Evolutionary conservation across 2,329 filamentous ascomycete species (phyloP), one percentile per base, ranked within the genome.

Genomic region (Parascedosporium putredinis): DNA sequence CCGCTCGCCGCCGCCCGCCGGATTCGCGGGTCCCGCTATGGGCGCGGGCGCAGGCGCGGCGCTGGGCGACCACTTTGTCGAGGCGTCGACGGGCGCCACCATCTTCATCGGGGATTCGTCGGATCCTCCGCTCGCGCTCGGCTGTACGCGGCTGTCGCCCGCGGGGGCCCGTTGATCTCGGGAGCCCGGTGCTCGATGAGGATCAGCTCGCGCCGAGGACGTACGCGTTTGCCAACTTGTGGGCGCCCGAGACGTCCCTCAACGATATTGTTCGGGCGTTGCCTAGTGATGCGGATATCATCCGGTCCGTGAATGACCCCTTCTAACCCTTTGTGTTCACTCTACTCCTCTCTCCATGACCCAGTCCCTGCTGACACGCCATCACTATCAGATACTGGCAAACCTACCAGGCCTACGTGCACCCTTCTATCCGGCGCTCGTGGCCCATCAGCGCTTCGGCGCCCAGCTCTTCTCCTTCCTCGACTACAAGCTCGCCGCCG

Each of bases 371-470:
- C 25, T 23, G 25, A 48, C 20, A 20, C 16, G 20, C 20, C 5
- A 9, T n/a, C 5, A 18, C 10, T 23, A n/a, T 6, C 25, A 49
- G 47, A 22, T 49, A 49, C 24, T 49, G 47, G 47, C 23, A 38
- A n/a, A 38, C 43, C 22, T 49, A 49, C 24, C 47, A 43, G 24
- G 14, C 23, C 1, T 49, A 38, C 25, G 47, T 24, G 2, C 47
- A 49, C 24, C 47, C 47, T 49, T 49, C 24, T 49, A 49, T 18
- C 47, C 47, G 4, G 47, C n/a, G 8, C 36, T 49, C 2, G 36
- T 49, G 14, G 29, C 23, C 24, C 40, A 16, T 9, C 34, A 49
- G 3, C 34, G 31, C 18, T 49, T 49, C 24, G 36, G 47, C 10
- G 5, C n/a, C 16, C 24, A 6, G 1, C 47, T 49, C 3, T 43